Conservation (phyloP, 805 yeast genomes). For the Millerago galiae region DNA sequence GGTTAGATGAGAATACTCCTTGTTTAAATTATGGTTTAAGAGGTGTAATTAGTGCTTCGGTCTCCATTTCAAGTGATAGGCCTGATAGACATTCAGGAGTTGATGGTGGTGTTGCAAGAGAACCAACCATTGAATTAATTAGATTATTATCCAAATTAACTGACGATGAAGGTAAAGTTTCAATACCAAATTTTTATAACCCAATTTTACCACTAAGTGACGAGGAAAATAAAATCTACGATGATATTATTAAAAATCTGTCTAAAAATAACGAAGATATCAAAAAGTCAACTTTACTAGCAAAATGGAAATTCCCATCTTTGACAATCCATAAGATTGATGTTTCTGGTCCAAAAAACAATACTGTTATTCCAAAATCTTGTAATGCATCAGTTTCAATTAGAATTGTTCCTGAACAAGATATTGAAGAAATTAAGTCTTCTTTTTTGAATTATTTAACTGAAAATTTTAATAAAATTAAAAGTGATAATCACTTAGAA, state of each 20-base stretch:
- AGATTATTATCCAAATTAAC: slow-evolving; percentile 62
- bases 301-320: slow-evolving; percentile 88
- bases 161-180: slow-evolving; percentile 46
- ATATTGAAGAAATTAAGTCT: slow-evolving; percentile 48
- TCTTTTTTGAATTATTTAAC: slow-evolving; percentile 42
- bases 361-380: slow-evolving; percentile 80
- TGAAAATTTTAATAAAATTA: slow-evolving; percentile 39
- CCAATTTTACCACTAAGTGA: slow-evolving; percentile 52
- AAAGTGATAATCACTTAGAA: slow-evolving; percentile 55
- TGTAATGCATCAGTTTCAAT: slow-evolving; percentile 76
- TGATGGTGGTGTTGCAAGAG: slow-evolving; percentile 86
- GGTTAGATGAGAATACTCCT: slow-evolving; percentile 87
- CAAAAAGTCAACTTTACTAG: slow-evolving; percentile 49
- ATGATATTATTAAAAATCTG: slow-evolving; percentile 43
- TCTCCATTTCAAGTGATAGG: slow-evolving; percentile 61
- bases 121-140: slow-evolving; percentile 83
- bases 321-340: slow-evolving; percentile 77
- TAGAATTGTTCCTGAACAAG: slow-evolving; percentile 87
- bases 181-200: slow-evolving; percentile 65
- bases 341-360: slow-evolving; percentile 86
- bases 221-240: slow-evolving; percentile 55
- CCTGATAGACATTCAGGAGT: slow-evolving; percentile 96
- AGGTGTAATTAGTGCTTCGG: slow-evolving; percentile 80
- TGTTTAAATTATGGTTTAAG: slow-evolving; percentile 91
- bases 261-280: slow-evolving; percentile 24